Base-by-base conservation (phyloP, 805 yeast genomes). In the Clavispora carvajalis region DNA sequence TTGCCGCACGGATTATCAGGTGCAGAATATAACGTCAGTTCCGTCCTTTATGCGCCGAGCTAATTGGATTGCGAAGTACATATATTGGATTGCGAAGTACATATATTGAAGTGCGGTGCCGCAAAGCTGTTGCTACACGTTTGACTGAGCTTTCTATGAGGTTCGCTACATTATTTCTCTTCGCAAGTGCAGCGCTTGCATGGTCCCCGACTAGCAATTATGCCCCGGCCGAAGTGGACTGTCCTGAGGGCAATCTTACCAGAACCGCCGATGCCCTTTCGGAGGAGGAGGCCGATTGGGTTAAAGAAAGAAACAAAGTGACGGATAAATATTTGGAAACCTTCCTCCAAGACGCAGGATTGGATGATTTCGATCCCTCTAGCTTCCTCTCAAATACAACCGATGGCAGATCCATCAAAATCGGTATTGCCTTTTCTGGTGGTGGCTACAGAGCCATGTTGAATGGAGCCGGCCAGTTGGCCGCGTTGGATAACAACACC, bases 391-490 rank as follows among this genome's bases (percentile, higher is more conserved):
- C 43, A 25, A 64, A 64, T 34, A 43, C 55, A 6, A 56, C 69
- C 28, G 62, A 69, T 51, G 44, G 41, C 36, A 53, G 62, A 28
- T 54, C 77, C 7, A 66, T 75, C 41, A 67, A 71, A 36, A 65
- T 83, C 33, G 89, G 79, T 4, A 41, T 67, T 17, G 69, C 88
- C 6, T 79, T 81, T 49, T 73, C 86, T 12, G 96, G 96, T 34
- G 96, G 96, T 56, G 96, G 96, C 3, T 88, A 85, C 60, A 74
- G 96, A 46, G 95, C 96, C 24, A 85, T 88, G 90, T 70, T 88
- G 34, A 64, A 73, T 42, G 95, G 95, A 2, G 95, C 95, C 11
- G 96, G 96, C 25, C 79, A 80, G 57, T 63, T 88, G 16, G 69
- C 90, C 1, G 95, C 91, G 1, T 62, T 85, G 44, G 96, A 88